Base-by-base conservation (phyloP, 768 basidiomycete genomes). In the Psilocybe subaeruginosa region DNA sequence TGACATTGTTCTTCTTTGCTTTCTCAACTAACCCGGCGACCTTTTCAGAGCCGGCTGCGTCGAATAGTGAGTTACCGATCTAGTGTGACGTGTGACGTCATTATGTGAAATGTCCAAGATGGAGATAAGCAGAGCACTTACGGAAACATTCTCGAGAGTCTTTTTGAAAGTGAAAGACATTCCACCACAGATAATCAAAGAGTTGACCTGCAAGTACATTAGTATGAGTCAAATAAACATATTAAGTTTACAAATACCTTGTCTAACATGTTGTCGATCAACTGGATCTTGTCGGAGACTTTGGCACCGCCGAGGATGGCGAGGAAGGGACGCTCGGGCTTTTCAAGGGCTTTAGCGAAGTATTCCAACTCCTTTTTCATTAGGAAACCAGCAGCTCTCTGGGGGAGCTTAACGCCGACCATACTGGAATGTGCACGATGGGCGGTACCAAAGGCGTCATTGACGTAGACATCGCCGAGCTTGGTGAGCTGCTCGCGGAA, bases 121-220 rank as follows among this genome's bases (percentile, higher is more conserved):
- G 31, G 37, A 54, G 31, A 16, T 31, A 51, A 30, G 19, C 19
- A 68, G 48, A 30, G 19, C 19, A 68, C 84, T 64, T 69, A 92
- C 94, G 51, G 86, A 73, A 49, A 95, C 82, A 62, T 86, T 82
- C 60, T 98, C 85, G 59, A 97, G 82, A 5, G 89, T 91, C 82
- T 98, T 99, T 78, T 96, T 95, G 85, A 99, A 99, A 59, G 97
- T 99, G 80, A 97, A 99, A 37, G 94, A 93, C 97, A 99, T 99
- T 30, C 97, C 97, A 70, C 97, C 97, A 65, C 94, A 92, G 68
- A 99, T 92, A 74, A 99, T 98, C 66, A 99, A 80, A 23, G 91
- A 92, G 78, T 99, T 82, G 77, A 99, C 97, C 92, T 95, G 61
- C 11, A 23, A 59, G 17, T 35, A 9, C 23, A 17, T 43, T 4